Evolutionary conservation across 1,284 basidiomycete species (phyloP).

Genomic region (Ustilago loliicola): DNA sequence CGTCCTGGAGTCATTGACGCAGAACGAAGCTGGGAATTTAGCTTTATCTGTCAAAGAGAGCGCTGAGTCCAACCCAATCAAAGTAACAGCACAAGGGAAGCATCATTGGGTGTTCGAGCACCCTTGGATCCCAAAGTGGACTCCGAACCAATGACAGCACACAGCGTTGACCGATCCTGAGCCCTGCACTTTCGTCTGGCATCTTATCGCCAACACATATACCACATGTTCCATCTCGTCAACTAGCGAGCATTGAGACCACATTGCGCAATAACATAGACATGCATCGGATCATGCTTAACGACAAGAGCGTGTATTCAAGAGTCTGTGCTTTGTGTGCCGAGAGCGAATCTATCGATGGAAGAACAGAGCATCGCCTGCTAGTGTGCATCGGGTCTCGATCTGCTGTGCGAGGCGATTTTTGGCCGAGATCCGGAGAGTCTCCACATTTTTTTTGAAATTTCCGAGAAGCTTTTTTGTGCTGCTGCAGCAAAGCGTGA

Average conservation of each 20-base stretch:
- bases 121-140: constrained; percentile 44
- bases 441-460: constrained; percentile 6
- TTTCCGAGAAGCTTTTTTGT: constrained; percentile 7
- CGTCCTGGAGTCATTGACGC: not conserved
- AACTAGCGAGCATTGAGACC: not conserved
- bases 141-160: not conserved
- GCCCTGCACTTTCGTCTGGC: too few relatives aligned
- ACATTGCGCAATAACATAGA: constrained; percentile 2
- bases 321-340: too few relatives aligned
- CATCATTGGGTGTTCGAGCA: constrained; percentile 21
- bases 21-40: not conserved
- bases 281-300: not conserved
- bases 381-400: not conserved
- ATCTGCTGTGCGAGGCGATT: too few relatives aligned
- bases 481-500: constrained; percentile 1
- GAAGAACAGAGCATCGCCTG: not conserved
- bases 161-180: not conserved
- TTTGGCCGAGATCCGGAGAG: constrained; percentile 16
- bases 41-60: not conserved
- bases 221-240: not conserved
- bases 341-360: not conserved
- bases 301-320: not conserved
- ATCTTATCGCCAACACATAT: not conserved
- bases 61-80: not conserved
- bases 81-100: not conserved